Percentiles rank a stretch among this genome's conserved stretches.
Conservation (phyloP, 306 rosid genomes). For the Sechiopsis laciniata region DNA sequence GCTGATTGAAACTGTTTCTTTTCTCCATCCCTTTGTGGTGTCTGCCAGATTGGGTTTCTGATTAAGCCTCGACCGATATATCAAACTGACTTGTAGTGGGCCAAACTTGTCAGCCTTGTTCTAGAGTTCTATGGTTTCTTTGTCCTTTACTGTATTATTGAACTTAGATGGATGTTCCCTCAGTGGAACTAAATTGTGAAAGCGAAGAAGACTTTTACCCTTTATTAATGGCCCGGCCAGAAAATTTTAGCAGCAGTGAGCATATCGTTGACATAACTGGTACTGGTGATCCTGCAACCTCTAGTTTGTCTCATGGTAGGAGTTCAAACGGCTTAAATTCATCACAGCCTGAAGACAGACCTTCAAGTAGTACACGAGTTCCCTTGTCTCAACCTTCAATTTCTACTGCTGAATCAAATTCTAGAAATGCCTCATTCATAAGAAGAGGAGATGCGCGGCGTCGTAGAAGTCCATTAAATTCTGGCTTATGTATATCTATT, state of each 20-base stretch:
- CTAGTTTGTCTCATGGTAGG: constrained; percentile 51
- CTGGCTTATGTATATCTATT: constrained; percentile 86
- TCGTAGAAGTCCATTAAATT: constrained; percentile 80
- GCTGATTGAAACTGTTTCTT: constrained; percentile 6
- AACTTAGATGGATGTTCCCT: constrained; percentile 58
- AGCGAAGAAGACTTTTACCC: constrained; percentile 33
- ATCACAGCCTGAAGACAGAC: constrained; percentile 46
- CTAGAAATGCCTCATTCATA: constrained; percentile 49
- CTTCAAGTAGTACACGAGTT: constrained; percentile 31
- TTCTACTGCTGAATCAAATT: constrained; percentile 50
- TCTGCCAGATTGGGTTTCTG: constrained; percentile 13
- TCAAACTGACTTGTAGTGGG: constrained; percentile 20
- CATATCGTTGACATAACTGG: constrained; percentile 56
- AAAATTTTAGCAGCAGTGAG: constrained; percentile 32
- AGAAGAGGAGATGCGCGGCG: constrained; percentile 75
- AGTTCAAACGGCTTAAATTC: constrained; percentile 36
- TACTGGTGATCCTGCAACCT: constrained; percentile 42
- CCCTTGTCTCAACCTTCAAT: constrained; percentile 36
- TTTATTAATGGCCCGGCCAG: constrained; percentile 62
- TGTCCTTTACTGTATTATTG: constrained; percentile 31
- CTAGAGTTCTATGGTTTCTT: constrained; percentile 34
- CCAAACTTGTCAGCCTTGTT: constrained; percentile 22
- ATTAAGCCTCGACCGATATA: background rate
- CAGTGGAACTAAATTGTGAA: constrained; percentile 42
- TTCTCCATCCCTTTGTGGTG: constrained; percentile 15